These are phyloP conservation scores for Fusarium nanum DNA, from an alignment of 2,329 filamentous ascomycete species.

Conservation along the genomic window DNA sequence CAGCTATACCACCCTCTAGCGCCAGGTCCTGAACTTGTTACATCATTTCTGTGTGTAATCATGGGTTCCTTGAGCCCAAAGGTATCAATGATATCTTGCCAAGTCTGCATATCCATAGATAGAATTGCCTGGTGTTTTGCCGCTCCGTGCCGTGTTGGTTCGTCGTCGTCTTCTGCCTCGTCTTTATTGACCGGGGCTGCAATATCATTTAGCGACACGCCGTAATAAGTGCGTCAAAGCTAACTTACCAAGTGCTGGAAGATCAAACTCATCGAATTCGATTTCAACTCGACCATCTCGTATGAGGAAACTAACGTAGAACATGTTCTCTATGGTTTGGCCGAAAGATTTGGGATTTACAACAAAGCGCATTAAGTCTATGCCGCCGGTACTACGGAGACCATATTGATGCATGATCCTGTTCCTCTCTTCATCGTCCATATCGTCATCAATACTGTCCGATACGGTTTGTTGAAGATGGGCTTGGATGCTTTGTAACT, in stretches of 20 bases:
- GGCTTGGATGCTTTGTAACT: conserved; percentile 64
- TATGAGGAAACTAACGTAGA: conserved; percentile 95
- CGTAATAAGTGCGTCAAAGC: not conserved
- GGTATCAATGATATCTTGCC: conserved; percentile 79
- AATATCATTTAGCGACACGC: conserved; percentile 29
- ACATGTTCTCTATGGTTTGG: conserved; percentile 96
- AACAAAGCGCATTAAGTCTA: conserved; percentile 86
- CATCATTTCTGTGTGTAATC: conserved; percentile 83
- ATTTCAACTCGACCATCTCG: conserved; percentile 84
- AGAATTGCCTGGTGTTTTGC: conserved; percentile 88
- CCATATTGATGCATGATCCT: conserved; percentile 73
- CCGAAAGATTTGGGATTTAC: conserved; percentile 92
- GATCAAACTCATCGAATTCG: conserved; percentile 75
- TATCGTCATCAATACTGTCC: conserved; percentile 58
- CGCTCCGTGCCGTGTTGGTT: conserved; percentile 61
- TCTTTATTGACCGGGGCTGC: conserved; percentile 55
- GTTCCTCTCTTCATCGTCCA: conserved; percentile 58
- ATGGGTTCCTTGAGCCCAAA: conserved; percentile 83
- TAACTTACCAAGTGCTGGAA: conserved; percentile 83
- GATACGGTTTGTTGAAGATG: conserved; percentile 61
- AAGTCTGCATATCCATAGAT: conserved; percentile 85
- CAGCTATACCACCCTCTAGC: conserved; percentile 75
- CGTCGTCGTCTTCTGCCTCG: conserved; percentile 61
- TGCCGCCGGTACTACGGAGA: conserved; percentile 74
- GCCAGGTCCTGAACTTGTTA: conserved; percentile 62